Conservation (phyloP, 768 basidiomycete species). For the Rhodocollybia butyracea region DNA sequence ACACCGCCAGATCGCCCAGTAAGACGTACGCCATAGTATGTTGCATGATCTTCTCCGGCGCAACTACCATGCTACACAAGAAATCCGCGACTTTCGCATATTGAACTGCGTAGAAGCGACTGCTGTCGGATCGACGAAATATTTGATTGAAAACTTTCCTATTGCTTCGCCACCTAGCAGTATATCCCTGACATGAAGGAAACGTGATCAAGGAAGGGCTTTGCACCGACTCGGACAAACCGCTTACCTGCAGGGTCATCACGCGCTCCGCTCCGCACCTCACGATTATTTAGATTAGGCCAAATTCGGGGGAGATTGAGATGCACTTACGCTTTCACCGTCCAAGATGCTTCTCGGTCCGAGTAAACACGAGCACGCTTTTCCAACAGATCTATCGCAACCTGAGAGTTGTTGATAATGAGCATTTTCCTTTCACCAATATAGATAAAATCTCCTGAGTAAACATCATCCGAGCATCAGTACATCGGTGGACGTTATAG, state of each 20-base stretch:
- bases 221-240: too few species aligned
- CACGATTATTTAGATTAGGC: background rate
- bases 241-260: background rate
- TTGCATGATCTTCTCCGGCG: too few species aligned
- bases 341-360: background rate
- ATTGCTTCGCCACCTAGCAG: too few species aligned
- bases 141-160: too few species aligned
- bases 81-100: too few species aligned
- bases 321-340: background rate
- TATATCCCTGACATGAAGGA: too few species aligned
- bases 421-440: background rate
- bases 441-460: background rate
- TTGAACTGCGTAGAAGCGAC: too few species aligned
- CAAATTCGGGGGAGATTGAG: background rate
- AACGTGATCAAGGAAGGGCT: too few species aligned
- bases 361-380: slow-evolving; percentile 2
- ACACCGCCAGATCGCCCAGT: too few species aligned
- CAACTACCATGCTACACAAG: too few species aligned
- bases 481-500: background rate
- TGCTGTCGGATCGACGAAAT: too few species aligned
- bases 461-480: background rate
- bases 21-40: too few species aligned
- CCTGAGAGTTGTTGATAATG: background rate
- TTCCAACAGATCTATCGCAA: slow-evolving; percentile 3
- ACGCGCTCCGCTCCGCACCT: background rate